These are phyloP conservation scores for Centaurea solstitialis DNA, from an alignment of 129 eudicot genomes.

Conservation along the genomic window DNA sequence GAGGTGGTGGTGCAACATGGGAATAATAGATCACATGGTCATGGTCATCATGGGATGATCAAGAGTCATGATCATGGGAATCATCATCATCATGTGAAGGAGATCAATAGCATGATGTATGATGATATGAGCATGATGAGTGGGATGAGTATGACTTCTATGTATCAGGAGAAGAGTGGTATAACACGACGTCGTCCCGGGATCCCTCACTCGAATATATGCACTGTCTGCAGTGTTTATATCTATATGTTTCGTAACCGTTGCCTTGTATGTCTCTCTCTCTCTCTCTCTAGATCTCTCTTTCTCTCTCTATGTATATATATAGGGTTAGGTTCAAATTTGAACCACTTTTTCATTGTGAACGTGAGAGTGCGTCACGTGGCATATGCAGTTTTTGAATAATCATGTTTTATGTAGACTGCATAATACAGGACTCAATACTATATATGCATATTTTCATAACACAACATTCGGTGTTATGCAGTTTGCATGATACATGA, in stretches of 20 bases:
- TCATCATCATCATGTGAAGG: conserved; percentile 20
- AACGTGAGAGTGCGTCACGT: no score
- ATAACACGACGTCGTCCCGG: conserved; percentile 59
- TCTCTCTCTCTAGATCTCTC: neutral
- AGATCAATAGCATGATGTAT: conserved; percentile 39
- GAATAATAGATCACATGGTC: neutral
- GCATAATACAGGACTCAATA: no score
- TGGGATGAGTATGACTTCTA: conserved; percentile 51
- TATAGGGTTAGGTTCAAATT: no score
- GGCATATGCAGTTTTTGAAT: no score
- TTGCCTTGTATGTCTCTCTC: conserved; percentile 48
- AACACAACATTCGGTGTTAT: no score
- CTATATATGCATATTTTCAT: no score
- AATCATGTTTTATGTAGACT: no score
- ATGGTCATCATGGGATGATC: conserved; percentile 7
- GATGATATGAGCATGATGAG: conserved; percentile 52
- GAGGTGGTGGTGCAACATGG: neutral
- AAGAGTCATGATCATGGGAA: conserved; percentile 14
- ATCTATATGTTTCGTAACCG: conserved; percentile 67
- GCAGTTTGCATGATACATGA: no score
- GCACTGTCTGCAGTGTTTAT: conserved; percentile 62
- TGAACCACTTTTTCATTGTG: no score
- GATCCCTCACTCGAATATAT: conserved; percentile 86
- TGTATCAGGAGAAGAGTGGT: conserved; percentile 43
- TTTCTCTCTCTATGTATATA: neutral